Conservation (phyloP, 2,329 filamentous ascomycete genomes). For the Paraconiothyrium sp. region DNA sequence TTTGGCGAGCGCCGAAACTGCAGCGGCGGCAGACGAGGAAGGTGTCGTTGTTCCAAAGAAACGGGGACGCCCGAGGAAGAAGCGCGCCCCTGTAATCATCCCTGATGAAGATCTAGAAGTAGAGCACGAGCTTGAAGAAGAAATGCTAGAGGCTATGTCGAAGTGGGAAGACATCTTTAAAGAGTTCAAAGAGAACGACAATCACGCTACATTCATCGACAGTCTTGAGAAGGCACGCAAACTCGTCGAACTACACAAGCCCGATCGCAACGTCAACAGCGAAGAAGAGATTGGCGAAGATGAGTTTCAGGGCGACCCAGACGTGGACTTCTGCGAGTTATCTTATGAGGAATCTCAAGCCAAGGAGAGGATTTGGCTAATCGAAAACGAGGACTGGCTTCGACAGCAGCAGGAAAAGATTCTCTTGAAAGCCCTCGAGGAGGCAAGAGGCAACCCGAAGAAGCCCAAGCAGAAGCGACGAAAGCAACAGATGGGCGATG, state of each 20-base stretch:
- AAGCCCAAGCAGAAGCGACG: conserved; percentile 58
- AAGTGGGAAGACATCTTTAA: conserved; percentile 44
- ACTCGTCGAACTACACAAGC: conserved; percentile 37
- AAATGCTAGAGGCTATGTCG: conserved; percentile 51
- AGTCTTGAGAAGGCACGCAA: conserved; percentile 40
- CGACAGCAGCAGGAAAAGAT: conserved; percentile 85
- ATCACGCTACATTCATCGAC: conserved; percentile 39
- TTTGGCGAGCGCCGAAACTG: conserved; percentile 29
- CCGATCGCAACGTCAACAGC: conserved; percentile 35
- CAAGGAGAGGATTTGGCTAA: conserved; percentile 94
- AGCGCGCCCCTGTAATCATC: conserved; percentile 45
- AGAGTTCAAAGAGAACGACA: conserved; percentile 39
- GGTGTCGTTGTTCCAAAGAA: conserved; percentile 45
- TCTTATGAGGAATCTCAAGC: conserved; percentile 78
- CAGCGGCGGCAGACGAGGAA: conserved; percentile 30
- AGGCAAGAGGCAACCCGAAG: conserved; percentile 60
- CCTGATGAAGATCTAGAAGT: conserved; percentile 57
- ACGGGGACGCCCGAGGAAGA: conserved; percentile 48
- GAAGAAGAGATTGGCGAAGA: conserved; percentile 73
- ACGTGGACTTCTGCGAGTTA: conserved; percentile 78
- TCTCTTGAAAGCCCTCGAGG: conserved; percentile 74
- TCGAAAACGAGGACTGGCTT: conserved; percentile 93
- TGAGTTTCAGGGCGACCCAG: conserved; percentile 89
- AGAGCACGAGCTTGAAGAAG: conserved; percentile 58
- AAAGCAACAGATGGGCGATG: conserved; percentile 49